These are phyloP conservation scores for Saxophila tyrrhenica DNA, from an alignment of 495 filamentous ascomycete species.

Conservation along the genomic window DNA sequence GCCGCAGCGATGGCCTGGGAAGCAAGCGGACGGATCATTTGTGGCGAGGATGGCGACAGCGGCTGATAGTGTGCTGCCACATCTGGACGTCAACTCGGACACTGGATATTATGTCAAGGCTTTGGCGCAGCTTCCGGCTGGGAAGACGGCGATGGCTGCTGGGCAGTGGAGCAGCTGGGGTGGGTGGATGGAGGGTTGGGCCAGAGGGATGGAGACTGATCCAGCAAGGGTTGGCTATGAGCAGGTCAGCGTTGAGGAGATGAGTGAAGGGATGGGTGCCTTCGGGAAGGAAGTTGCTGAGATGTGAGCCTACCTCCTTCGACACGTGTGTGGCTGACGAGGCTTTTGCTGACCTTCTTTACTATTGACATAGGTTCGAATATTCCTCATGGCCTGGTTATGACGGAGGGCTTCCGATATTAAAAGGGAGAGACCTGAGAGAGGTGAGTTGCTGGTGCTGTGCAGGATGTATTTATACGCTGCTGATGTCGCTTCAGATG, in stretches of 20 bases:
- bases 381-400: background rate
- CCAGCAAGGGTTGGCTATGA: background rate
- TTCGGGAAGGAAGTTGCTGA: background rate
- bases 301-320: background rate
- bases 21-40: background rate
- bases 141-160: conserved; percentile 33
- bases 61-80: conserved; percentile 16
- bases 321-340: too few relatives aligned
- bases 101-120: conserved; percentile 35
- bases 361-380: background rate
- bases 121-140: conserved; percentile 33
- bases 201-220: background rate
- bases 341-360: too few relatives aligned
- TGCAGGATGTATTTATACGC: background rate
- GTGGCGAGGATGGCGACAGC: background rate
- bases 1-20: background rate
- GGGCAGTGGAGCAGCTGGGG: conserved; percentile 29
- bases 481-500: conserved; percentile 7
- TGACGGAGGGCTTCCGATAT: background rate
- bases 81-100: conserved; percentile 33
- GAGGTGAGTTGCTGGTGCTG: background rate
- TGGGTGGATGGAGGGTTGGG: conserved; percentile 30
- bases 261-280: background rate
- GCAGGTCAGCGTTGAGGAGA: background rate
- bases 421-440: background rate